A percentile compares a stretch with the other conserved stretches of the same genome.
Conservation (phyloP, 257 asterid species). For the Jaltomata sinuosa region DNA sequence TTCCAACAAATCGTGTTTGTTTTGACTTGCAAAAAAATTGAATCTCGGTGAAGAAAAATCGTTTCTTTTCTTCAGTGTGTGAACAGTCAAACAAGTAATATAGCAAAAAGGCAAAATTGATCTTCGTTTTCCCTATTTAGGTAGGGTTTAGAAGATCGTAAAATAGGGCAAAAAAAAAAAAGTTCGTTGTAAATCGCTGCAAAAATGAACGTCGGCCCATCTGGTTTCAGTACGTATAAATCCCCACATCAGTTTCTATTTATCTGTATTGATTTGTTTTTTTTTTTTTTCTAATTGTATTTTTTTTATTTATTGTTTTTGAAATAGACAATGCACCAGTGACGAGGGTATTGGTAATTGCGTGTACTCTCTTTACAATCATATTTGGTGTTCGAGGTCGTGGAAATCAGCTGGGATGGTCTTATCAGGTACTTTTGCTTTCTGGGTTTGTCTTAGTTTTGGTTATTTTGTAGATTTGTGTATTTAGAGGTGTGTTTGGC, state of each 20-base stretch:
- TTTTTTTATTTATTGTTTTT: not conserved
- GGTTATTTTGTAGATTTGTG: not conserved
- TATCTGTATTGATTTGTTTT: not conserved
- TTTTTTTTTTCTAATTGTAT: not conserved
- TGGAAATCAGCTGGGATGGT: constrained; percentile 57
- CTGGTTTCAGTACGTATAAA: constrained; percentile 82
- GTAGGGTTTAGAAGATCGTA: not conserved
- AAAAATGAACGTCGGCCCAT: constrained; percentile 98
- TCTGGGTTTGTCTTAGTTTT: not conserved
- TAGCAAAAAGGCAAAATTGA: not conserved
- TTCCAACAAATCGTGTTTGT: no score
- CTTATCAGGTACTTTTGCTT: constrained; percentile 57
- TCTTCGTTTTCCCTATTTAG: not conserved
- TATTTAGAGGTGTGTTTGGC: not conserved
- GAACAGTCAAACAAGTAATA: not conserved
- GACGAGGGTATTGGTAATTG: constrained; percentile 62
- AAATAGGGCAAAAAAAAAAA: not conserved
- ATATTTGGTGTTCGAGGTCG: constrained; percentile 90
- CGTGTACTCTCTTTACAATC: constrained; percentile 72
- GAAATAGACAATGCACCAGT: constrained; percentile 80
- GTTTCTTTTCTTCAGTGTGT: no score
- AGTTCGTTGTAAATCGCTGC: constrained; percentile 45
- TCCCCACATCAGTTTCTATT: not conserved
- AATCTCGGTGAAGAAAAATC: no score
- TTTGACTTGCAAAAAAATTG: no score